Conservation (phyloP, 75 land plant genomes). For the Selaginella tamariscina region DNA sequence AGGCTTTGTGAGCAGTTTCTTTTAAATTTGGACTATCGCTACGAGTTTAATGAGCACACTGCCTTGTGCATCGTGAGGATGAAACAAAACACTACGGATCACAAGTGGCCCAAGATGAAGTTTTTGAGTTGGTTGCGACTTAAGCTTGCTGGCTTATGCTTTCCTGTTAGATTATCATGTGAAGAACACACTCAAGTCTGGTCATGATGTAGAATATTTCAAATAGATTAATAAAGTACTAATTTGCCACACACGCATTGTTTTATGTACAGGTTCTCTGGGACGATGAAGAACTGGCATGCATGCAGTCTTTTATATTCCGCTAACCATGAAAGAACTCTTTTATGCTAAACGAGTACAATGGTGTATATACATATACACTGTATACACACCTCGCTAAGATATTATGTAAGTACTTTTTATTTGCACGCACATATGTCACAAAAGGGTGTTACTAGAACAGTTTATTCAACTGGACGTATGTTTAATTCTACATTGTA, state of each 20-base stretch:
- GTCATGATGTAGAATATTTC: constrained; percentile 52
- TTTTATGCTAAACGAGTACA: background rate
- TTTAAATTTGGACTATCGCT: too few species aligned
- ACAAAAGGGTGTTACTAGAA: background rate
- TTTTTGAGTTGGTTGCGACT: too few species aligned
- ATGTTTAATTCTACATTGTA: too few species aligned
- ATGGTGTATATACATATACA: too few species aligned
- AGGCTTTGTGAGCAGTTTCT: too few species aligned
- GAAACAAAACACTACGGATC: too few species aligned
- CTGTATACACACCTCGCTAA: too few species aligned
- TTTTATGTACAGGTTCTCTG: background rate
- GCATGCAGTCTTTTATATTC: background rate
- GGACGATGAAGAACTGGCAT: background rate
- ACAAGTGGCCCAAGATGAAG: too few species aligned
- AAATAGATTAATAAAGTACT: background rate
- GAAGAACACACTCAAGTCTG: constrained; percentile 52
- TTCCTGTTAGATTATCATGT: constrained; percentile 71
- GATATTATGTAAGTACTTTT: background rate
- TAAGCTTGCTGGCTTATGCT: too few species aligned
- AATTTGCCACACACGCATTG: too few species aligned
- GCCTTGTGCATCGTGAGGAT: too few species aligned
- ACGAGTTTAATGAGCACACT: too few species aligned
- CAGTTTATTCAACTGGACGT: background rate
- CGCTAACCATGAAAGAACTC: background rate
- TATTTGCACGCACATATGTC: background rate